These are phyloP conservation scores for Stemphylium vesicarium DNA, from an alignment of 2,329 filamentous ascomycete species.

Conservation along the genomic window DNA sequence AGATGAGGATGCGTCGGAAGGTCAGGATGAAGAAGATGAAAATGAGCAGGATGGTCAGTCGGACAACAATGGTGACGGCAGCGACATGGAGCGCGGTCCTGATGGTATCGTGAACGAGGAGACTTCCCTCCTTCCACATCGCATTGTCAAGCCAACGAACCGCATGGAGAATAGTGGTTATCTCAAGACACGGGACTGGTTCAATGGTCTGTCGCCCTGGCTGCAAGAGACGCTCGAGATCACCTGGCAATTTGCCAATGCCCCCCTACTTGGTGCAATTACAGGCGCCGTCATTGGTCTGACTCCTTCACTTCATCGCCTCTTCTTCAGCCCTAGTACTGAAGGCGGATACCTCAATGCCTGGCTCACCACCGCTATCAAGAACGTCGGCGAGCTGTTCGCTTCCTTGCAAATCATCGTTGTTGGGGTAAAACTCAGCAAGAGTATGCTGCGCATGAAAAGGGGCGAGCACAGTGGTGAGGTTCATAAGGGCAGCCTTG, in stretches of 20 bases:
- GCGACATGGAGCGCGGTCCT: constrained; percentile 33
- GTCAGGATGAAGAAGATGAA: constrained; percentile 22
- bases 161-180: constrained; percentile 43
- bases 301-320: constrained; percentile 62
- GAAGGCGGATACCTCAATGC: constrained; percentile 70
- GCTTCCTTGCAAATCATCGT: constrained; percentile 70
- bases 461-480: constrained; percentile 49
- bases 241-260: constrained; percentile 63
- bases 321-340: constrained; percentile 65
- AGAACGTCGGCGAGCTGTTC: constrained; percentile 69
- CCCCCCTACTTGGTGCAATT: constrained; percentile 66
- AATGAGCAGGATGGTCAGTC: constrained; percentile 20
- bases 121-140: constrained; percentile 59
- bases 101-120: constrained; percentile 51
- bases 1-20: constrained; percentile 51
- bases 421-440: constrained; percentile 69
- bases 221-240: constrained; percentile 51
- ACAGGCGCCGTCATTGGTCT: constrained; percentile 66
- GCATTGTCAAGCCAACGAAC: constrained; percentile 37
- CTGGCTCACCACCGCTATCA: constrained; percentile 68
- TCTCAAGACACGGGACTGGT: constrained; percentile 42
- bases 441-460: constrained; percentile 58
- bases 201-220: constrained; percentile 46
- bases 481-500: constrained; percentile 58
- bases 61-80: constrained; percentile 28